Evolutionary conservation across 2,329 filamentous ascomycete species (phyloP).

Genomic region (Cladobotryum mycophilum): DNA sequence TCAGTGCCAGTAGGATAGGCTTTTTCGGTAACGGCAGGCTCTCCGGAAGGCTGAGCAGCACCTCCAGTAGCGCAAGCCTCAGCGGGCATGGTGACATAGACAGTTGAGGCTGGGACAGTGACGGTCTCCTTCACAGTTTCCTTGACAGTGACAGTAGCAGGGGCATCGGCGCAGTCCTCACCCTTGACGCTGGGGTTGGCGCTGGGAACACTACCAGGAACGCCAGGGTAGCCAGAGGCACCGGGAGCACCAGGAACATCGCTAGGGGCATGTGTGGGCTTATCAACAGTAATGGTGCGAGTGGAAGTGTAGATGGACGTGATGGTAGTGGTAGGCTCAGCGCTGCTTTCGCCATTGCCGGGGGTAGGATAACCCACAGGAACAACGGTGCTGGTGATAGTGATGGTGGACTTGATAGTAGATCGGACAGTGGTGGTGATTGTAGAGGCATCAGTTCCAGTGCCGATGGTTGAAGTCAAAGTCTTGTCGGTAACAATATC

Average conservation of each 20-base stretch:
- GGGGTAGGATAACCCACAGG: constrained; percentile 10
- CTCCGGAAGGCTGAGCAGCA: background rate
- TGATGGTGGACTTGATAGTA: constrained; percentile 35
- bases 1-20: constrained; percentile 3
- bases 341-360: constrained; percentile 4
- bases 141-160: constrained; percentile 7
- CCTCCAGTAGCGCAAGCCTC: constrained; percentile 17
- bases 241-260: constrained; percentile 15
- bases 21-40: constrained; percentile 18
- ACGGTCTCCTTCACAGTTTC: constrained; percentile 17
- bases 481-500: constrained; percentile 27
- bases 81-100: constrained; percentile 29
- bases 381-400: constrained; percentile 20
- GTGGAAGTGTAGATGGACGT: constrained; percentile 32
- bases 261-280: constrained; percentile 18
- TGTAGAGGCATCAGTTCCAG: constrained; percentile 24
- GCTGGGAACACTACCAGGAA: constrained; percentile 8
- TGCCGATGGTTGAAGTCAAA: constrained; percentile 30
- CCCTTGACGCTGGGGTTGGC: constrained; percentile 13
- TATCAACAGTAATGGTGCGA: constrained; percentile 28
- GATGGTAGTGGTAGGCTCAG: constrained; percentile 31
- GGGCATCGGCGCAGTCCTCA: constrained; percentile 13
- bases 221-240: constrained; percentile 3
- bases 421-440: constrained; percentile 39
- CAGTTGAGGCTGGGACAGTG: constrained; percentile 27